Base-by-base conservation (phyloP, 352 stramenopile species). In the Phytophthora constricta region DNA sequence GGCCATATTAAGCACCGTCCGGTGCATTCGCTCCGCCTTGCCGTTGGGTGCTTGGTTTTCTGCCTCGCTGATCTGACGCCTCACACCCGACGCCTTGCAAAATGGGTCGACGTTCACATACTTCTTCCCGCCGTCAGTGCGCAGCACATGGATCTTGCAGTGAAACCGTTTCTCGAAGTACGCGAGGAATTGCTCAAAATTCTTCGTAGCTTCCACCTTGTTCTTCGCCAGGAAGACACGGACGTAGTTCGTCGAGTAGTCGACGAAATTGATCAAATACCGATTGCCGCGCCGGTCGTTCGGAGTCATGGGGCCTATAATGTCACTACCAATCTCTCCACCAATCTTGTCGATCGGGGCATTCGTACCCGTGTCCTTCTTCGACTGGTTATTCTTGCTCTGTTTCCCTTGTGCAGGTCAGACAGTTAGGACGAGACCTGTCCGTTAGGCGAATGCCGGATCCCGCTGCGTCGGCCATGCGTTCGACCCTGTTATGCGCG, bases 261-360 rank as follows among this genome's bases (percentile, higher is more conserved):
- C 31, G 3, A 61, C n/a, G 34, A 57, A 57, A 16, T 49, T 51
- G 14, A 68, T 54, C 14, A 68, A 17, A 27, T 68, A 68, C 5
- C 46, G 9, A 22, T 58, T 68, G 20, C 43, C 60, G 9, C 42
- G 31, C 2, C 42, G 20, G 26, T 62, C 53, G 20, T 17, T 54
- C 16, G 52, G 43, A 3, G 52, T 59, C 20, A 63, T 63, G 4
- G 46, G 53, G 5, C 46, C 61, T 11, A 45, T 61, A 26, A 67
- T 58, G 10, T 67, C 50, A 26, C 27, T 56, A 19, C 31, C 47
- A 20, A 67, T 61, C 13, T 61, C 59, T 2, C 59, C 50, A 37
- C 59, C 42, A 20, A 61, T 57, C 22, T 54, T 55, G 27, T 64
- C 22, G 16, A 64, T 51, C 31, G 41, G 28, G 48, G 50, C 58